Conservation (phyloP, 495 filamentous ascomycete species). For the Tetracladium setigerum region DNA sequence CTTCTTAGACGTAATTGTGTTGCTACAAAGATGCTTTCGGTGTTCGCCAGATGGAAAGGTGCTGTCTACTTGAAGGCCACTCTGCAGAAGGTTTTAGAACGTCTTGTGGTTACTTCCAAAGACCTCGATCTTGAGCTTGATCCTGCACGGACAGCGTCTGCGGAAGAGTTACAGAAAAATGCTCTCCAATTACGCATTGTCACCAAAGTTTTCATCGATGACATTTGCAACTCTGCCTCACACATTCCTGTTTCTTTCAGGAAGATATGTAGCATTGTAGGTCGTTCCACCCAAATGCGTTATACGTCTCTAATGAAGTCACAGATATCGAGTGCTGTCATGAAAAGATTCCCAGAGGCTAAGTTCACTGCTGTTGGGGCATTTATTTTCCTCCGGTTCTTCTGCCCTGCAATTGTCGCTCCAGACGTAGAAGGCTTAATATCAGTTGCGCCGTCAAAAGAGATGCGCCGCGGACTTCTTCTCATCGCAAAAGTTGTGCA, state of each 20-base stretch:
- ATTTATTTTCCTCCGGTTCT: conserved; percentile 63
- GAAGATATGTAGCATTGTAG: conserved; percentile 54
- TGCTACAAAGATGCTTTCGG: conserved; percentile 60
- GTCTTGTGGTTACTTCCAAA: conserved; percentile 50
- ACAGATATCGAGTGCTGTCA: conserved; percentile 49
- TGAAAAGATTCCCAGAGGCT: conserved; percentile 53
- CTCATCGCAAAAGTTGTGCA: conserved; percentile 63
- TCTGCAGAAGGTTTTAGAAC: conserved; percentile 52
- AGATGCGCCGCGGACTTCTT: conserved; percentile 56
- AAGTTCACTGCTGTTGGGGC: conserved; percentile 64
- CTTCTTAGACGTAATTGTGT: conserved; percentile 56
- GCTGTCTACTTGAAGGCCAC: conserved; percentile 52
- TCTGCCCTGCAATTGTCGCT: conserved; percentile 61
- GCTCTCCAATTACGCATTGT: conserved; percentile 51
- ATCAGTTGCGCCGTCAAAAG: conserved; percentile 46
- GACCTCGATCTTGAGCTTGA: conserved; percentile 59
- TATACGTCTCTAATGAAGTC: not conserved
- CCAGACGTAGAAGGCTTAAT: conserved; percentile 60
- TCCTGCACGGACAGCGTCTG: conserved; percentile 44
- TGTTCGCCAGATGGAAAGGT: conserved; percentile 64
- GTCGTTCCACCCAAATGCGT: conserved; percentile 13
- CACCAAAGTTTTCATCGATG: conserved; percentile 58
- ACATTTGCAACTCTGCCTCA: conserved; percentile 50
- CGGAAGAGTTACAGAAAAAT: conserved; percentile 53
- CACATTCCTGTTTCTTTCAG: conserved; percentile 55